Evolutionary conservation across 164 flowering plant species (phyloP).

Genomic region (Dillenia turbinata): DNA sequence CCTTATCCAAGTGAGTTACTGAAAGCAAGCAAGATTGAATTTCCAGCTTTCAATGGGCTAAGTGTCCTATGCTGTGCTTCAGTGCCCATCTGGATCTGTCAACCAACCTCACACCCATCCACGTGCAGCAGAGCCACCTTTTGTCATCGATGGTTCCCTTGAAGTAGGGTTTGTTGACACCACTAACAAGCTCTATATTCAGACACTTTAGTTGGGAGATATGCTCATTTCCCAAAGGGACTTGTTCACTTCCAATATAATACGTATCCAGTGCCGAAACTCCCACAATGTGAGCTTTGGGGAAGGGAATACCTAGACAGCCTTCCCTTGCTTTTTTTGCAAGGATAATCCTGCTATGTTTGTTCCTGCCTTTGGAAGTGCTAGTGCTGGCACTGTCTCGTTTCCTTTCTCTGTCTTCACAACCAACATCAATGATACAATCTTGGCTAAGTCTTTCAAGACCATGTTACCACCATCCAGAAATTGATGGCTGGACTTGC

Average conservation of each 20-base stretch:
- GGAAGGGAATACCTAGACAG: too few species aligned
- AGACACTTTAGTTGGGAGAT: slow-evolving; percentile 25
- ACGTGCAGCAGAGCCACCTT: slow-evolving; percentile 10
- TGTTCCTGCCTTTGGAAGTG: slow-evolving; percentile 31
- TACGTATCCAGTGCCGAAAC: too few species aligned
- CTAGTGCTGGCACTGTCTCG: slow-evolving; percentile 21
- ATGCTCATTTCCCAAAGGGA: slow-evolving; percentile 27
- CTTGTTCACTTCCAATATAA: slow-evolving; percentile 23
- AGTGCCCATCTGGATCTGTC: slow-evolving; percentile 1
- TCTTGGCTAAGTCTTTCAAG: slow-evolving; percentile 25
- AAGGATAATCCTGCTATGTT: slow-evolving; percentile 8
- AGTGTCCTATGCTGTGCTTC: slow-evolving; percentile 11
- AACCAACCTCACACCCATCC: slow-evolving; percentile 14
- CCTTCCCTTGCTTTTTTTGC: too few species aligned
- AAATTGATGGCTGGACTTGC: slow-evolving; percentile 18
- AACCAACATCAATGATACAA: slow-evolving; percentile 14
- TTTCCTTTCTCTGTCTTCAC: slow-evolving; percentile 13
- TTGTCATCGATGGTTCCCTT: slow-evolving; percentile 10
- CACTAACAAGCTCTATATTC: slow-evolving; percentile 18
- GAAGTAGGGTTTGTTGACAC: slow-evolving; percentile 33
- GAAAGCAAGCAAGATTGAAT: slow-evolving; percentile 7
- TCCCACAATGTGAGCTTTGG: too few species aligned
- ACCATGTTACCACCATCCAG: slow-evolving; percentile 22
- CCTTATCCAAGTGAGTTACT: not conserved
- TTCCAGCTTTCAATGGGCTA: slow-evolving; percentile 9